These are phyloP conservation scores for Hortiboletus flavorubellus DNA, from an alignment of 768 basidiomycete genomes.

Conservation along the genomic window DNA sequence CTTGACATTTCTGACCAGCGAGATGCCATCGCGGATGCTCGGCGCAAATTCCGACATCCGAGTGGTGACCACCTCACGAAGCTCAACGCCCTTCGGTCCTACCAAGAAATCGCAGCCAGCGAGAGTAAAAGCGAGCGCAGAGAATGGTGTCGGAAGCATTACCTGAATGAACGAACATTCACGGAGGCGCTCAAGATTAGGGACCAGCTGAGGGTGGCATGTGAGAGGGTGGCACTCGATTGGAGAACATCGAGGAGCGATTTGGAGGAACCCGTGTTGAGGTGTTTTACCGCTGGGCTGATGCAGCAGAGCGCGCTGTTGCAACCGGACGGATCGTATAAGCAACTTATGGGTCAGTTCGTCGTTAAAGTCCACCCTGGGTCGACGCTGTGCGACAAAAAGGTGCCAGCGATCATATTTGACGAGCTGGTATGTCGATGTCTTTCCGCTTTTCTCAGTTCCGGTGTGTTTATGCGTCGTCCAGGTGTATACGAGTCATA, in stretches of 20 bases:
- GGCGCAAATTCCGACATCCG: conserved; percentile 75
- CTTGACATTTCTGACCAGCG: conserved; percentile 72
- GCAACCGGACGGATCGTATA: conserved; percentile 86
- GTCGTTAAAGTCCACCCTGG: conserved; percentile 91
- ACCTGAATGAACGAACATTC: conserved; percentile 78
- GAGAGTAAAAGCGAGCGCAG: conserved; percentile 47
- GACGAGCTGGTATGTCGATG: conserved; percentile 76
- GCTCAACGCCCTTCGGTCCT: conserved; percentile 81
- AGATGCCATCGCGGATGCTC: conserved; percentile 64
- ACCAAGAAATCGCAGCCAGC: conserved; percentile 58
- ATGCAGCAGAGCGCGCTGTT: conserved; percentile 81
- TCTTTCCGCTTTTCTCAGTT: not conserved
- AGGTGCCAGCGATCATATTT: conserved; percentile 84
- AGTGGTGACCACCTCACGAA: conserved; percentile 91
- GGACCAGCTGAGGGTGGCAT: conserved; percentile 70
- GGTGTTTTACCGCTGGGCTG: conserved; percentile 71
- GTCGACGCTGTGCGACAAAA: conserved; percentile 77
- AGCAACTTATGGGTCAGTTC: conserved; percentile 69
- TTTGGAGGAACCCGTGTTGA: conserved; percentile 64
- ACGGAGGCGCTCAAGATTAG: conserved; percentile 75
- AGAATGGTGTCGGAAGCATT: conserved; percentile 85
- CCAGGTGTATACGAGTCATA: conserved; percentile 78
- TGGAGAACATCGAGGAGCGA: conserved; percentile 56
- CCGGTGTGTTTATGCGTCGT: not conserved
- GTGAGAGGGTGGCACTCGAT: conserved; percentile 58